Conservation (phyloP, 192 early-diverging fungal genomes). For the Coemansia sp. region DNA sequence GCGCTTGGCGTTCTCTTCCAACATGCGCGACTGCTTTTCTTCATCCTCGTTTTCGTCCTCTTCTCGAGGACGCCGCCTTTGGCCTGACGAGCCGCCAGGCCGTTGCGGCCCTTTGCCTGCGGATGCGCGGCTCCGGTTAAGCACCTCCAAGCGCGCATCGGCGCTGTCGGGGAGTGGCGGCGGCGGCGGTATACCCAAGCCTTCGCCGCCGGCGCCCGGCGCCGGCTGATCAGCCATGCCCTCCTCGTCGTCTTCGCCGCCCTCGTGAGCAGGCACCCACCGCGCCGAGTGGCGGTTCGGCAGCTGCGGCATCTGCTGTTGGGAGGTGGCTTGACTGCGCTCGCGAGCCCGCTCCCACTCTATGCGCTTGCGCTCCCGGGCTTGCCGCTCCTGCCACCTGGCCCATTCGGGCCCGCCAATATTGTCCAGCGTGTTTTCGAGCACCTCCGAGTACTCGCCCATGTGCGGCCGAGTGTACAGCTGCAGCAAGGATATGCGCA, state of each 20-base stretch:
- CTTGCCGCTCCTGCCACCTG: constrained; percentile 34
- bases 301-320: constrained; percentile 1
- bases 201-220: constrained; percentile 3
- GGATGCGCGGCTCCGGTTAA: too few relatives aligned
- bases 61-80: constrained; percentile 9
- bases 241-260: constrained; percentile 8
- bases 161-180: too few relatives aligned
- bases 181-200: background rate
- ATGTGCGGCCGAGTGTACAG: constrained; percentile 35
- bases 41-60: constrained; percentile 38
- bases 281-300: background rate
- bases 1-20: constrained; percentile 47
- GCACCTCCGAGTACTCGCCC: constrained; percentile 20
- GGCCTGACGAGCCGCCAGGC: background rate
- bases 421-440: constrained; percentile 34
- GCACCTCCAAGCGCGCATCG: too few relatives aligned
- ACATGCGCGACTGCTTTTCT: constrained; percentile 35
- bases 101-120: background rate
- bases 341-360: constrained; percentile 14
- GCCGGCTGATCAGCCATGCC: constrained; percentile 27
- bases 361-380: constrained; percentile 13
- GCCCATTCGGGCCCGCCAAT: constrained; percentile 41
- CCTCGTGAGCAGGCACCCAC: constrained; percentile 18
- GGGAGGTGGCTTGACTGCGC: constrained; percentile 6
- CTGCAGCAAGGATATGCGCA: constrained; percentile 37